Percentiles rank a stretch among this genome's conserved stretches.
Evolutionary conservation across 495 filamentous ascomycete species (phyloP).

Genomic region (Trichoderma parareesei): DNA sequence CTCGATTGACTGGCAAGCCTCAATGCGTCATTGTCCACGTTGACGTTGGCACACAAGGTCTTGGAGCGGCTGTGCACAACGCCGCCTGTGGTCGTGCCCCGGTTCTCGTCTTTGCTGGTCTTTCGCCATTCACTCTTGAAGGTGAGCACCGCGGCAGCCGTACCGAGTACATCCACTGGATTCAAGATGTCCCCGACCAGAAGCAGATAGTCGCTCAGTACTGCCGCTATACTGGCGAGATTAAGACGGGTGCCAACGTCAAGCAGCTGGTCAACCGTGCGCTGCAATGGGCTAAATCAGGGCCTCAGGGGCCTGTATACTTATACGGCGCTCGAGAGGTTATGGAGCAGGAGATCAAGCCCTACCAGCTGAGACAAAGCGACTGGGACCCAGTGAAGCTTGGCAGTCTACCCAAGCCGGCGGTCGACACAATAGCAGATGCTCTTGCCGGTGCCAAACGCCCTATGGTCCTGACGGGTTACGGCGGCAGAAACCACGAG

Average conservation of each 20-base stretch:
- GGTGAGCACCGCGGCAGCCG: conserved; percentile 82
- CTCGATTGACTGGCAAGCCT: conserved; percentile 73
- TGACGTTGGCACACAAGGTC: conserved; percentile 88
- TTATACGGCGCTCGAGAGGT: conserved; percentile 76
- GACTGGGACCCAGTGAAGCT: conserved; percentile 71
- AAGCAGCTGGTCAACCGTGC: conserved; percentile 95
- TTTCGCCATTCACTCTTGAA: conserved; percentile 84
- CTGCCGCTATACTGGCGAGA: conserved; percentile 83
- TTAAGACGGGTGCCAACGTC: conserved; percentile 86
- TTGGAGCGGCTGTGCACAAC: conserved; percentile 87
- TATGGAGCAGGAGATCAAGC: conserved; percentile 86
- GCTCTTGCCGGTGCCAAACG: conserved; percentile 65
- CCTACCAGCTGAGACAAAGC: conserved; percentile 64
- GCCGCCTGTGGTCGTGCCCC: conserved; percentile 78
- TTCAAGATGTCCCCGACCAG: conserved; percentile 93
- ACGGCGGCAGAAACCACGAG: conserved; percentile 67
- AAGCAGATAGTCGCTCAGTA: conserved; percentile 88
- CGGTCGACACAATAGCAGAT: conserved; percentile 58
- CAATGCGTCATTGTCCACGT: conserved; percentile 95
- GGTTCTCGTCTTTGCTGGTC: conserved; percentile 82
- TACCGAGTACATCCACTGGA: conserved; percentile 97
- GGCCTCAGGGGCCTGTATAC: conserved; percentile 82
- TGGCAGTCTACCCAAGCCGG: conserved; percentile 59
- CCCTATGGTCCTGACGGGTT: conserved; percentile 77
- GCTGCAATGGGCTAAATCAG: conserved; percentile 73